These are phyloP conservation scores for Aspergillus fructus DNA, from an alignment of 2,329 filamentous ascomycete genomes.

Conservation along the genomic window DNA sequence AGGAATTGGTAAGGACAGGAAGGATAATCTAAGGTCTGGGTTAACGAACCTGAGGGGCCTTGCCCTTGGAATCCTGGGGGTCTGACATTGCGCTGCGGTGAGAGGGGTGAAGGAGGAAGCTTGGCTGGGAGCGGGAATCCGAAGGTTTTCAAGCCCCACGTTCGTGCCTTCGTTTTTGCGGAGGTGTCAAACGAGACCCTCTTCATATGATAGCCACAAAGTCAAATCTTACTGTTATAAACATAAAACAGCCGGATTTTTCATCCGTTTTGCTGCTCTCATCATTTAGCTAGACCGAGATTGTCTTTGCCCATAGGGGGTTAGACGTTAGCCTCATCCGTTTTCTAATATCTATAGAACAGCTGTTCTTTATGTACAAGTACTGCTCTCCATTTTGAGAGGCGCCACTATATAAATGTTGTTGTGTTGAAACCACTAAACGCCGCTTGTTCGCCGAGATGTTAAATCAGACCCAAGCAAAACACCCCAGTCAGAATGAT, in stretches of 20 bases:
- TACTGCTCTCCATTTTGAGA: slow-evolving; percentile 12
- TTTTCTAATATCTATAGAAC: not conserved
- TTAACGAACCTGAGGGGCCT: slow-evolving; percentile 24
- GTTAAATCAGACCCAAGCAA: slow-evolving; percentile 1
- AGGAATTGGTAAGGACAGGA: not conserved
- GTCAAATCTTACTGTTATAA: not conserved
- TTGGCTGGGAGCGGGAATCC: slow-evolving; percentile 18
- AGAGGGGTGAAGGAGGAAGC: slow-evolving; percentile 12
- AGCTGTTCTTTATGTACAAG: not conserved
- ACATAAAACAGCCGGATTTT: not conserved
- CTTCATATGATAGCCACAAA: not conserved
- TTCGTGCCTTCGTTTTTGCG: slow-evolving; percentile 11
- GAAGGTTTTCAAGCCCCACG: slow-evolving; percentile 31
- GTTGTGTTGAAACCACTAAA: slow-evolving; percentile 8
- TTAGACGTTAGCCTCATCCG: not conserved
- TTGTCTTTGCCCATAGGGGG: not conserved
- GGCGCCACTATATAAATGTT: not conserved
- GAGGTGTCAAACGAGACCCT: not conserved
- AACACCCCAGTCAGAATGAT: slow-evolving; percentile 15
- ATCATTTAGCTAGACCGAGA: not conserved
- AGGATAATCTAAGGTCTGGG: not conserved
- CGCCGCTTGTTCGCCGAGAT: not conserved
- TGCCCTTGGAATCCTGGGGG: slow-evolving; percentile 34
- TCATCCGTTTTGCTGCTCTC: not conserved
- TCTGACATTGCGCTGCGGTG: slow-evolving; percentile 33